Evolutionary conservation across 2,329 filamentous ascomycete genomes (phyloP), one percentile per base, ranked within the genome.

Genomic region (Coniella lustricola): DNA sequence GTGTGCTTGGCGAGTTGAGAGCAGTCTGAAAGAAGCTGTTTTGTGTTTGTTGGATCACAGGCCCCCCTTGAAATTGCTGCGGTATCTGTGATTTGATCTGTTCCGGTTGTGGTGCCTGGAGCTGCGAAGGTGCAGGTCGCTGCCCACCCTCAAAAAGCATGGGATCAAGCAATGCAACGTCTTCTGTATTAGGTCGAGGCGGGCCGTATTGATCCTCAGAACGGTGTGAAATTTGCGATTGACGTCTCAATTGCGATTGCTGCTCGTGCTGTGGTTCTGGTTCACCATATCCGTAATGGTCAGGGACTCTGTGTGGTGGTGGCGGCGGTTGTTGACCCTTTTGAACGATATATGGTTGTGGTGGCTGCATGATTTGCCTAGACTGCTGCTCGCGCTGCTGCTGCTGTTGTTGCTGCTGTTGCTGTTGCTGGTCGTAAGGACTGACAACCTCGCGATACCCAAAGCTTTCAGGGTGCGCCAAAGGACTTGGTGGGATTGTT

Each of bases 1-100:
- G 44, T 13, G 44, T 47, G 40, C 43, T 39, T n/a, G 51, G 51
- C 7, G 51, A 48, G 12, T 53, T 53, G 10, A 53, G 45, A 3
- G 51, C 51, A 7, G 51, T 53, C 34, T 48, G 51, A 16, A 53
- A 53, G 45, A 53, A 53, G 29, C 42, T 53, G 21, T 49, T 47
- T 33, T 50, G 48, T 22, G 48, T 42, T n/a, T 50, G 48, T 7
- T 50, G 48, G n/a, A 50, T 42, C 12, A 42, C 25, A 14, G n/a
- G n/a, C 43, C 37, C n/a, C 48, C 18, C 25, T 29, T n/a, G n/a
- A n/a, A n/a, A 10, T 5, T 20, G 32, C 44, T 52, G 42, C 52
- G 52, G 18, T 35, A 48, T 40, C 22, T 52, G 50, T n/a, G 51
- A 38, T 21, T 48, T 44, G 14, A 35, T 42, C 22, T 45, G 51